Evolutionary conservation across 305 asterid species (phyloP).

Genomic region (Striga hermonthica): DNA sequence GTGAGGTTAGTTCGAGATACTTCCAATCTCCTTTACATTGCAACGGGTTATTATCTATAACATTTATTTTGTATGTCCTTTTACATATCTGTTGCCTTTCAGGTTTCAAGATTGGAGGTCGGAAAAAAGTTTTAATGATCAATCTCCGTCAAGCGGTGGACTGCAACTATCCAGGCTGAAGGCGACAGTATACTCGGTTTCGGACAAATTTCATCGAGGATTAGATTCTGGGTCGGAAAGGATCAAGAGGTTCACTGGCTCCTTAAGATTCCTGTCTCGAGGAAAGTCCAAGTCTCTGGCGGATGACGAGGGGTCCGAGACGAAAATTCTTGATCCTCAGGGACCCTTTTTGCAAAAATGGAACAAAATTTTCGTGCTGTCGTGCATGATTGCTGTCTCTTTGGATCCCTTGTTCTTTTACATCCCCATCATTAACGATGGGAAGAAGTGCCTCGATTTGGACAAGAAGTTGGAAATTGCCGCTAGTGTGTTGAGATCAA

Average conservation of each 20-base stretch:
- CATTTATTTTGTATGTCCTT: not conserved
- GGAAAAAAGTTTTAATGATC: slow-evolving; percentile 37
- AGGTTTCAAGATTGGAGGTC: slow-evolving; percentile 56
- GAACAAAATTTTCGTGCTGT: slow-evolving; percentile 61
- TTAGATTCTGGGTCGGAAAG: slow-evolving; percentile 46
- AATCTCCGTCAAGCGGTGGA: slow-evolving; percentile 26
- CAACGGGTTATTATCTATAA: slow-evolving; percentile 14
- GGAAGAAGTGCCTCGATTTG: slow-evolving; percentile 53
- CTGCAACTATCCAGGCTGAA: slow-evolving; percentile 34
- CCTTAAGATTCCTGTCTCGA: slow-evolving; percentile 42
- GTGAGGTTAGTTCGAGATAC: slow-evolving; percentile 47
- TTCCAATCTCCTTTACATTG: slow-evolving; percentile 22
- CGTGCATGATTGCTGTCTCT: slow-evolving; percentile 61
- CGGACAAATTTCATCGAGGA: slow-evolving; percentile 42
- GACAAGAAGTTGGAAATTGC: slow-evolving; percentile 46
- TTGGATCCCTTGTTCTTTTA: slow-evolving; percentile 67
- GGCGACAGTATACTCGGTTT: slow-evolving; percentile 37
- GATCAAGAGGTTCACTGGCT: slow-evolving; percentile 43
- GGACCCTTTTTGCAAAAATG: slow-evolving; percentile 58
- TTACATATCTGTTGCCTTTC: slow-evolving; percentile 19
- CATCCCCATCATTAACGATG: slow-evolving; percentile 49
- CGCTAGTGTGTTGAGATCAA: slow-evolving; percentile 52
- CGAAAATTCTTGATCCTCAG: slow-evolving; percentile 63
- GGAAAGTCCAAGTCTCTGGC: slow-evolving; percentile 31
- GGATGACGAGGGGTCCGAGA: slow-evolving; percentile 47